Conservation (phyloP, 2,329 filamentous ascomycete genomes). For the Sarocladium brachiariae region DNA sequence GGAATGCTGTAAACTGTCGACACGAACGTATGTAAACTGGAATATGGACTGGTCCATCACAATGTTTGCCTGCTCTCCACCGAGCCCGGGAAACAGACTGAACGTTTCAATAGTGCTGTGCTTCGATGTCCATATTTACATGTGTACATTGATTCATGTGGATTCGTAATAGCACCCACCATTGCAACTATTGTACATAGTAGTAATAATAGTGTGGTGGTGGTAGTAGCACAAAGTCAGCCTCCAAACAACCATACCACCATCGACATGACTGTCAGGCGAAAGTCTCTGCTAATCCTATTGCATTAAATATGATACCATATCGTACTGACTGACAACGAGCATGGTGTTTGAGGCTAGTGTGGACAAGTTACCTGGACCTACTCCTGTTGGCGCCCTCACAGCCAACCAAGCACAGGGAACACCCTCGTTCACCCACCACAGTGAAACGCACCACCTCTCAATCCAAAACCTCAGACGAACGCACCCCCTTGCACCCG, state of each 20-base stretch:
- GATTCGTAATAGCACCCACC: too few relatives aligned
- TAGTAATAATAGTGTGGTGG: too few relatives aligned
- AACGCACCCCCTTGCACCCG: neutral
- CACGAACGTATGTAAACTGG: neutral
- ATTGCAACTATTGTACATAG: too few relatives aligned
- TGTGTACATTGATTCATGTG: neutral
- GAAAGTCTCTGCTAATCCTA: too few relatives aligned
- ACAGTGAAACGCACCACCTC: constrained; percentile 4
- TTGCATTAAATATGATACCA: neutral
- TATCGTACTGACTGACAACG: neutral
- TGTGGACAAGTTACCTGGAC: neutral
- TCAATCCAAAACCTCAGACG: constrained; percentile 7
- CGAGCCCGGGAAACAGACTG: neutral
- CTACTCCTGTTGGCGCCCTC: neutral
- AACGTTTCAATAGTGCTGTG: too few relatives aligned
- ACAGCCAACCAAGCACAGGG: constrained; percentile 5
- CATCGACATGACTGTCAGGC: too few relatives aligned
- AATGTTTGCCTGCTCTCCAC: neutral
- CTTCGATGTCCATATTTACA: too few relatives aligned
- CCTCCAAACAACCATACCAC: too few relatives aligned
- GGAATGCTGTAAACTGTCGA: neutral
- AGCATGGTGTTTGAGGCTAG: neutral
- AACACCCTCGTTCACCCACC: neutral
- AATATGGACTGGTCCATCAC: neutral
- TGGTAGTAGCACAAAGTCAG: too few relatives aligned